Evolutionary conservation across 371 early-diverging fungal species (phyloP).

Genomic region (Dichotomocladium elegans): DNA sequence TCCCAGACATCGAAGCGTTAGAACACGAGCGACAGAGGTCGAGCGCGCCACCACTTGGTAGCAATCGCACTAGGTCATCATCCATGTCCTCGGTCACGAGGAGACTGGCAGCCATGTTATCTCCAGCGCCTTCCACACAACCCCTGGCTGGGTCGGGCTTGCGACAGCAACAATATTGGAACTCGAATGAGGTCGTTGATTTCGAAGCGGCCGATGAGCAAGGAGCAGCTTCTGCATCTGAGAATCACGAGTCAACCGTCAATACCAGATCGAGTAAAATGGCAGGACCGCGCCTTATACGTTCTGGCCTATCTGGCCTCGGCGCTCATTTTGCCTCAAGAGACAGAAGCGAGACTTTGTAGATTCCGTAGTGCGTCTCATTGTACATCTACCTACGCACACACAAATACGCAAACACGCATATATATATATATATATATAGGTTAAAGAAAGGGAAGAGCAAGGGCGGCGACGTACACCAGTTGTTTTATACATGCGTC

Average conservation of each 20-base stretch:
- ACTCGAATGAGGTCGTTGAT: background rate
- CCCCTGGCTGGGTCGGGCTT: no score
- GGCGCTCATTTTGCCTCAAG: constrained; percentile 2
- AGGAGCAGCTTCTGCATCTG: constrained; percentile 3
- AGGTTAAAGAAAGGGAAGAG: no score
- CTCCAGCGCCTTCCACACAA: constrained; percentile 1
- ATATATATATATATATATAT: no score
- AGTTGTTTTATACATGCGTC: no score
- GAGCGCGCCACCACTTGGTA: background rate
- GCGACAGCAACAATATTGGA: constrained; percentile 12
- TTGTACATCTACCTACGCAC: no score
- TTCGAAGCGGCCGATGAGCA: constrained; percentile 9
- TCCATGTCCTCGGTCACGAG: constrained; percentile 17
- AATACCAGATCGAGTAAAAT: background rate
- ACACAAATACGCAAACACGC: no score
- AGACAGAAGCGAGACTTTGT: constrained; percentile 12
- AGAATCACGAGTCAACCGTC: background rate
- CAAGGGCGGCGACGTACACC: no score
- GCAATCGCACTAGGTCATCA: constrained; percentile 10
- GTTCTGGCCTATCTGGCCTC: constrained; percentile 1
- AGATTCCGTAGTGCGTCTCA: background rate
- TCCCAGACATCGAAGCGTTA: no score
- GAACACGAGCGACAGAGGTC: no score
- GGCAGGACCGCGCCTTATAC: background rate
- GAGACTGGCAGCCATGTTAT: constrained; percentile 9